Percentiles rank a stretch among this genome's conserved stretches.
Evolutionary conservation across 441 rosid species (phyloP).

Genomic region (Pelargonium citronellum): DNA sequence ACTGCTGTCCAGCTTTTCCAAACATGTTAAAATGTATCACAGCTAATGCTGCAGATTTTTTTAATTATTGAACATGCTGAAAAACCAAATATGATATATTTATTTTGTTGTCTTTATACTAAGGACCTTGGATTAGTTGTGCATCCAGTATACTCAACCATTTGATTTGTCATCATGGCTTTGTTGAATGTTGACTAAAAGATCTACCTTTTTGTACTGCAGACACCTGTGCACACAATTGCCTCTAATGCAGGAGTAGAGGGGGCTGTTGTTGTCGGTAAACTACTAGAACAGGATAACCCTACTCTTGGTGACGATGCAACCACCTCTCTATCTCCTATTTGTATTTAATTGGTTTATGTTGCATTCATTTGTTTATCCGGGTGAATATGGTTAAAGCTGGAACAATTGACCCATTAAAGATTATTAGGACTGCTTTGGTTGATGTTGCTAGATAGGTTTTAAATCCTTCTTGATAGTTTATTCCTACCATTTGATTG

Average conservation of each 20-base stretch:
- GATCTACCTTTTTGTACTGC: neutral
- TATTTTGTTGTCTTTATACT: too few species aligned
- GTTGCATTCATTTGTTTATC: conserved; percentile 8
- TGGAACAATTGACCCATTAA: conserved; percentile 85
- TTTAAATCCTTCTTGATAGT: neutral
- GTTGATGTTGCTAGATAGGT: conserved; percentile 73
- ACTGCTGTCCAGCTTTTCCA: neutral
- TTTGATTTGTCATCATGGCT: too few species aligned
- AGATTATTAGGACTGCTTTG: conserved; percentile 77
- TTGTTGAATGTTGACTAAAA: neutral
- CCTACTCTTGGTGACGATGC: conserved; percentile 70
- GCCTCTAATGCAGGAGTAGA: conserved; percentile 82
- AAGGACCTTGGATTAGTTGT: too few species aligned
- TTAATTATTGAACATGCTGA: too few species aligned
- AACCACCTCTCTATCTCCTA: neutral
- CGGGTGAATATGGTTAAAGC: conserved; percentile 71
- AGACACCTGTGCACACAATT: conserved; percentile 71
- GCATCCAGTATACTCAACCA: too few species aligned
- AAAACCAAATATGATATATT: too few species aligned
- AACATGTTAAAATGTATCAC: too few species aligned
- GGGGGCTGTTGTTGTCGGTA: conserved; percentile 61
- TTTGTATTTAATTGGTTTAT: neutral
- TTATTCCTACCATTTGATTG: neutral
- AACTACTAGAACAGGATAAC: conserved; percentile 68
- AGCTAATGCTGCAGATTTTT: too few species aligned